Base-by-base conservation (phyloP, 108 stramenopile genomes). In the Cyclotella choctawhatcheeana region DNA sequence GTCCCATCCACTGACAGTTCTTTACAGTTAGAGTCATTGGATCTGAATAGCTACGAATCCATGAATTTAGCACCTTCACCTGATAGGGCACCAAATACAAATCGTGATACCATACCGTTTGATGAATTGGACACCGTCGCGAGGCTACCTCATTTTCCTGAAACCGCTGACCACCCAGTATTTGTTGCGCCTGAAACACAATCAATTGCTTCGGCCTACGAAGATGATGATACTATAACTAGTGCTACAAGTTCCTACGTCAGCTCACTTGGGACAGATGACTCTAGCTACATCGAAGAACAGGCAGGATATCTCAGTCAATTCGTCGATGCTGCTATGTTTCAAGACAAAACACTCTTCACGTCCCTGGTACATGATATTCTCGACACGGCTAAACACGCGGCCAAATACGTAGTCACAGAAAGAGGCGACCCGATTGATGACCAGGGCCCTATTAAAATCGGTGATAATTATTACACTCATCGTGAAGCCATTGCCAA, bases 301-400 rank as follows among this genome's bases (percentile, higher is more conserved):
- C 10, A 56, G 29, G 27, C 64, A 27, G 63, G 53, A 44, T 56
- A 56, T 44, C 72, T 73, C 12, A 13, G 47, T 30, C 64, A 64
- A 58, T 64, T 73, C 21, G 35, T 54, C 27, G 72, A 73, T 33
- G 71, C 61, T 18, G 53, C 61, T 10, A 50, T 64, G 18, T 73
- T 64, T 29, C 63, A 54, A 0, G 63, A 73, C 3, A 47, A 51
- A 7, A 44, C 44, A 31, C 58, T 73, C 17, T 55, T 73, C 22
- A 47, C 62, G 1, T 27, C 51, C n/a, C 44, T 73, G 34, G 50
- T 73, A 48, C 7, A 54, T 14, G 54, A 55, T 2, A 24, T 73
- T 13, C 54, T 73, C 20, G 53, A 44, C 27, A 45, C 63, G 17
- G 64, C 63, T 27, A 64, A 65, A 34, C 54, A 44, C 44, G 55